Percentiles rank a stretch among this genome's conserved stretches.
phyloP scores from a whole-genome alignment of 805 yeast species.

The Metschnikowia hibisci region DNA sequence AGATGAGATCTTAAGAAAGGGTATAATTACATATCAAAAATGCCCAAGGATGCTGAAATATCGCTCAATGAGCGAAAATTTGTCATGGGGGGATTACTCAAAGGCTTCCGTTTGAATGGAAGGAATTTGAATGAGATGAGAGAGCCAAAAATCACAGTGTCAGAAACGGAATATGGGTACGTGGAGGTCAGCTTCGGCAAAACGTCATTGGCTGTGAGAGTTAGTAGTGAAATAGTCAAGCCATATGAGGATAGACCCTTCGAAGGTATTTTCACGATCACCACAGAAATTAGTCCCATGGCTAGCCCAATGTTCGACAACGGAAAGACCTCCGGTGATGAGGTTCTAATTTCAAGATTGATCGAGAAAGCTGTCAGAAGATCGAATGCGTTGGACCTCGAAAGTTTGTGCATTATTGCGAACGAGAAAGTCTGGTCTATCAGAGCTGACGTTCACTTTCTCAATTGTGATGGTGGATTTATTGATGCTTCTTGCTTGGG shows the following conservation, averaged over 20 bases:
- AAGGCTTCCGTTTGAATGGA: conserved; percentile 64
- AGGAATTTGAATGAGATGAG: conserved; percentile 63
- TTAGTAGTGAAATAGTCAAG: conserved; percentile 68
- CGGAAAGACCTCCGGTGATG: conserved; percentile 70
- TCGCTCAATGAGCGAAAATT: conserved; percentile 63
- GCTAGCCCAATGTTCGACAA: conserved; percentile 83
- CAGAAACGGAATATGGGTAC: conserved; percentile 69
- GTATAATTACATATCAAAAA: conserved; percentile 17
- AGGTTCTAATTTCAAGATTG: conserved; percentile 71
- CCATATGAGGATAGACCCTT: conserved; percentile 92
- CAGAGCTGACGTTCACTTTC: conserved; percentile 83
- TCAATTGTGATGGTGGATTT: conserved; percentile 90
- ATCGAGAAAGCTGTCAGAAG: conserved; percentile 90
- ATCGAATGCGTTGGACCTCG: conserved; percentile 87
- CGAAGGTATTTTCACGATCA: conserved; percentile 82
- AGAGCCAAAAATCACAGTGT: conserved; percentile 55
- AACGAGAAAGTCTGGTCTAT: conserved; percentile 90
- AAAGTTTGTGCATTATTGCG: conserved; percentile 83
- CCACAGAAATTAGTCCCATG: conserved; percentile 86
- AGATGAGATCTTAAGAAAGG: background rate
- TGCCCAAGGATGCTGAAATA: conserved; percentile 61
- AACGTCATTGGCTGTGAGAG: conserved; percentile 64
- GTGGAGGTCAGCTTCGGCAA: conserved; percentile 75
- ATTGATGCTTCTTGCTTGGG: conserved; percentile 89
- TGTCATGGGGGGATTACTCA: conserved; percentile 57